These are phyloP conservation scores for Aureobasidium melanogenum DNA, from an alignment of 2,329 filamentous ascomycete species.

Conservation along the genomic window DNA sequence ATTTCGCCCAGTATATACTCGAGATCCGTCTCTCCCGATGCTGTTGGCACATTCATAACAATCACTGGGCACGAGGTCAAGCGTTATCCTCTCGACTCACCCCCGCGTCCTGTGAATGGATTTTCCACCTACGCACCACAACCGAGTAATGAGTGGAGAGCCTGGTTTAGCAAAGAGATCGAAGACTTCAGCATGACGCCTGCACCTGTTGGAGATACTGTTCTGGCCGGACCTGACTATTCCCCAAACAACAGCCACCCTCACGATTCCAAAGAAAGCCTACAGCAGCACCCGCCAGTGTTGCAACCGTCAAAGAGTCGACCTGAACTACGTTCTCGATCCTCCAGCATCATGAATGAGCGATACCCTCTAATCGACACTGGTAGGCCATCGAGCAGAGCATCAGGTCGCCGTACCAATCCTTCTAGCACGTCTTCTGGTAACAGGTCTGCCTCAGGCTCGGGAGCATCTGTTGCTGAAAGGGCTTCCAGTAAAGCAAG, in stretches of 20 bases:
- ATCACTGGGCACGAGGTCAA: conserved; percentile 36
- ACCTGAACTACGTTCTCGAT: conserved; percentile 12
- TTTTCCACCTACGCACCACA: conserved; percentile 19
- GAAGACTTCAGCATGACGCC: conserved; percentile 26
- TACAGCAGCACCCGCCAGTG: neutral
- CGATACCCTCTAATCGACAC: conserved; percentile 34
- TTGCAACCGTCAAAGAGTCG: conserved; percentile 16
- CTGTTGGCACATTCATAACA: conserved; percentile 31
- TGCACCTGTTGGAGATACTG: conserved; percentile 21
- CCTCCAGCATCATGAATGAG: conserved; percentile 35
- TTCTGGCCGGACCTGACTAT: conserved; percentile 15
- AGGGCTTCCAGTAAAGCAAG: neutral
- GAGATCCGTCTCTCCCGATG: conserved; percentile 25
- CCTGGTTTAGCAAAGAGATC: conserved; percentile 38
- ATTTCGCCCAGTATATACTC: conserved; percentile 42
- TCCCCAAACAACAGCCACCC: neutral
- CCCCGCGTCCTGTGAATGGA: neutral
- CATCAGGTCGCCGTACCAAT: neutral
- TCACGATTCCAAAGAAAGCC: conserved; percentile 11
- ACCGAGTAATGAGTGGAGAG: conserved; percentile 37
- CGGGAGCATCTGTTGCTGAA: neutral
- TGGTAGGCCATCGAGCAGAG: conserved; percentile 20
- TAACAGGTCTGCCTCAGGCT: conserved; percentile 1
- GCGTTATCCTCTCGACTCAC: conserved; percentile 30
- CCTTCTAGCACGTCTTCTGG: neutral